phyloP scores from a whole-genome alignment of 768 basidiomycete species.

The Amanita muscaria region DNA sequence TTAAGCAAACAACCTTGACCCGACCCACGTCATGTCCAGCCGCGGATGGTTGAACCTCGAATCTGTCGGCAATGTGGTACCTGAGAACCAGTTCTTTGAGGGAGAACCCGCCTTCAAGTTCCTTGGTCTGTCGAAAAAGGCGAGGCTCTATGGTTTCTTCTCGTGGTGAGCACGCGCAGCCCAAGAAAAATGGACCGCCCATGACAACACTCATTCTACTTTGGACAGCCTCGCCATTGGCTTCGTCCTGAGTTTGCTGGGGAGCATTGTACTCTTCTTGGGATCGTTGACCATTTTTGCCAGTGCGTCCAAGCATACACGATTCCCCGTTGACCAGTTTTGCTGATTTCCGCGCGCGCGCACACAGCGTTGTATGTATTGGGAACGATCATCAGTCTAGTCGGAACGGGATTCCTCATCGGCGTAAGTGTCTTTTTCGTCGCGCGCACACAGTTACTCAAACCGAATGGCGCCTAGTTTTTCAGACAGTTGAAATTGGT shows the following conservation, averaged over 20 bases:
- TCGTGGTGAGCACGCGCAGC: slow-evolving; percentile 54
- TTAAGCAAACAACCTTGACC: too few relatives aligned
- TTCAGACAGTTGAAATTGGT: slow-evolving; percentile 75
- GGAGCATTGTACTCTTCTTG: slow-evolving; percentile 68
- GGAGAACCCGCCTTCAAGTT: slow-evolving; percentile 83
- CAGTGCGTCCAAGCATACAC: slow-evolving; percentile 35
- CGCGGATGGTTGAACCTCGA: slow-evolving; percentile 89
- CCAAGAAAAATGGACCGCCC: neutral
- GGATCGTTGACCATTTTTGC: slow-evolving; percentile 65
- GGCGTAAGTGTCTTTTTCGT: slow-evolving; percentile 46
- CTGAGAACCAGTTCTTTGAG: slow-evolving; percentile 80
- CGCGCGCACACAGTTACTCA: neutral
- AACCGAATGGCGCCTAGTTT: slow-evolving; percentile 40
- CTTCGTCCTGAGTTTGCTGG: slow-evolving; percentile 74
- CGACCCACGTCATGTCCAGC: slow-evolving; percentile 31
- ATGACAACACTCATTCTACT: neutral
- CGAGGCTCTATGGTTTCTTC: slow-evolving; percentile 79
- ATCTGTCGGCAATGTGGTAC: slow-evolving; percentile 47
- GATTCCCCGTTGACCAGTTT: too few relatives aligned
- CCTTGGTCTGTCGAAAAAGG: slow-evolving; percentile 68
- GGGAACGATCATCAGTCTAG: slow-evolving; percentile 73
- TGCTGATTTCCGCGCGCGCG: neutral
- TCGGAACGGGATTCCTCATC: slow-evolving; percentile 87
- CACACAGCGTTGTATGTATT: slow-evolving; percentile 67
- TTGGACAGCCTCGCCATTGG: slow-evolving; percentile 72